Conservation (phyloP, 83 land plant species). For the Diphasiastrum complanatum region DNA sequence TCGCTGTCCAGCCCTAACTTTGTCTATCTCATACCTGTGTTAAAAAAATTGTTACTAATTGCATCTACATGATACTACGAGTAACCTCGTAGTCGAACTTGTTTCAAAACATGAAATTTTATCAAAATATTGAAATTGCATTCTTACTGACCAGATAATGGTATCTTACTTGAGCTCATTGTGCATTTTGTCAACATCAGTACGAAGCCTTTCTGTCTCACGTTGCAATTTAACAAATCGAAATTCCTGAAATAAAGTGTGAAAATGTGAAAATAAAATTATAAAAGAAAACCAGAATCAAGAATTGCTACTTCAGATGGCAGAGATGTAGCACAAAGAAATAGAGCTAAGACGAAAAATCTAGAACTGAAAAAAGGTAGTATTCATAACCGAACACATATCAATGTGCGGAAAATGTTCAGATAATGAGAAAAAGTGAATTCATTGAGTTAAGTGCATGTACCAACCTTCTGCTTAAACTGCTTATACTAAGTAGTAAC, state of each 20-base stretch:
- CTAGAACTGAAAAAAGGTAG: too few species aligned
- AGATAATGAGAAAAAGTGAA: too few species aligned
- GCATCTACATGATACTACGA: background rate
- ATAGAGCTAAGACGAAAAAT: too few species aligned
- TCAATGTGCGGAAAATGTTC: too few species aligned
- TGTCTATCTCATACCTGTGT: constrained; percentile 88
- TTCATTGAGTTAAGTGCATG: too few species aligned
- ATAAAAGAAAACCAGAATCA: too few species aligned
- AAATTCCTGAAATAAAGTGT: constrained; percentile 28
- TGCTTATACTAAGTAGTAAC: too few species aligned
- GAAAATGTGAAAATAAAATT: too few species aligned
- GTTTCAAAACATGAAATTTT: background rate
- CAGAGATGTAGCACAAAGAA: too few species aligned
- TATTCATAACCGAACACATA: too few species aligned
- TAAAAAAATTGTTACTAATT: background rate
- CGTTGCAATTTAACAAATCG: constrained; percentile 34
- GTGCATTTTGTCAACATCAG: constrained; percentile 39
- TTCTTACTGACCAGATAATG: background rate
- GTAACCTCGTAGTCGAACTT: background rate
- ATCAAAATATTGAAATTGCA: background rate
- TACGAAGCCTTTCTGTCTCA: constrained; percentile 39
- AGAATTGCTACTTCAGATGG: too few species aligned
- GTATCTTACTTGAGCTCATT: constrained; percentile 32
- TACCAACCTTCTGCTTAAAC: too few species aligned
- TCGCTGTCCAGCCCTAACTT: constrained; percentile 94